These are phyloP conservation scores for Raphidocelis subcapitata DNA, from an alignment of 139 green algal species.

Conservation along the genomic window DNA sequence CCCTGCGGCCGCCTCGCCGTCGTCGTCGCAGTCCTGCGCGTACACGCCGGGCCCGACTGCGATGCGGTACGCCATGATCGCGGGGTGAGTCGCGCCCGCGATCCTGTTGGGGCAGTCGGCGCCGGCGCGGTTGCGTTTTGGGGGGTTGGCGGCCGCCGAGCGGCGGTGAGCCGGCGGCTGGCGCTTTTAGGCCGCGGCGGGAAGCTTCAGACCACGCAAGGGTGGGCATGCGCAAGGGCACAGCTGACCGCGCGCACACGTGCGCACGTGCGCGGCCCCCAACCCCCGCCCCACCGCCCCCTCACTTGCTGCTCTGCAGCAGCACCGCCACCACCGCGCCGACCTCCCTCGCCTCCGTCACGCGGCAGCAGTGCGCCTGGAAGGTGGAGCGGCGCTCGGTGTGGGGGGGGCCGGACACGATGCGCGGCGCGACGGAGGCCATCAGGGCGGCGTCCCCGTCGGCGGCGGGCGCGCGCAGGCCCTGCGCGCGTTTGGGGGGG, in stretches of 20 bases:
- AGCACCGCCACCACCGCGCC: slow-evolving; percentile 66
- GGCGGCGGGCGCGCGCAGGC: not conserved
- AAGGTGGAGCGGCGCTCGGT: not conserved
- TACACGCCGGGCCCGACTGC: slow-evolving; percentile 4
- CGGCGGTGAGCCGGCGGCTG: no score
- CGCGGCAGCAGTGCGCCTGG: slow-evolving; percentile 50
- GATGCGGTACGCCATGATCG: slow-evolving; percentile 87
- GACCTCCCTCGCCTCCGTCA: slow-evolving; percentile 56
- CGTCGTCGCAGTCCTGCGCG: slow-evolving; percentile 82
- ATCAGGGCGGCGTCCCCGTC: not conserved
- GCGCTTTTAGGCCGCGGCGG: no score
- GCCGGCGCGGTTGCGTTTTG: no score
- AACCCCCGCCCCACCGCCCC: no score
- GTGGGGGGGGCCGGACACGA: not conserved
- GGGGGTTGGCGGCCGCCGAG: no score
- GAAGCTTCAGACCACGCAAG: no score
- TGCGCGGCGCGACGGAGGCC: not conserved
- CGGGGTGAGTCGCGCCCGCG: slow-evolving; percentile 73
- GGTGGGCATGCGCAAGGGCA: no score
- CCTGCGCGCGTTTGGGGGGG: not conserved
- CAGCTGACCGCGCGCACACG: no score
- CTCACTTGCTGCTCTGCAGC: slow-evolving; percentile 66
- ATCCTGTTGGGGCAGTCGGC: no score
- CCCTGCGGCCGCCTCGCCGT: slow-evolving; percentile 82
- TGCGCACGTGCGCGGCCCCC: no score